These are phyloP conservation scores for Lavandula angustifolia DNA, from an alignment of 257 asterid species.

Conservation along the genomic window DNA sequence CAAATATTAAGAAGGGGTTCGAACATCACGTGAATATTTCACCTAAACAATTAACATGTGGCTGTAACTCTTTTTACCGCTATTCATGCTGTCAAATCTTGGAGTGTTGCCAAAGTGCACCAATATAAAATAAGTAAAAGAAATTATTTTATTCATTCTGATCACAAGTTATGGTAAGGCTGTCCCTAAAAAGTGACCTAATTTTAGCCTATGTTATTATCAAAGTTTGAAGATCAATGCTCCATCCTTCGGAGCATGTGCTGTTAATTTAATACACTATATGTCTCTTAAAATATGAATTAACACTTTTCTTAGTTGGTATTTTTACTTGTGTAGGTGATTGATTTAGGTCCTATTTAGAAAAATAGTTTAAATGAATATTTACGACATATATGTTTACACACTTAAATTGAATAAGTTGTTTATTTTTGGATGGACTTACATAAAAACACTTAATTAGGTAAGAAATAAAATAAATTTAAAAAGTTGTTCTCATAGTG, in stretches of 20 bases:
- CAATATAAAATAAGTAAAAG: neutral
- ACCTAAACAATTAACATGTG: conserved; percentile 35
- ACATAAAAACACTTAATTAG: too few species aligned
- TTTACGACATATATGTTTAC: too few species aligned
- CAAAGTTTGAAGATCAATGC: conserved; percentile 1
- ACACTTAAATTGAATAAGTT: too few species aligned
- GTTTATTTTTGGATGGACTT: too few species aligned
- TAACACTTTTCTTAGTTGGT: too few species aligned
- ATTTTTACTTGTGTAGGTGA: too few species aligned
- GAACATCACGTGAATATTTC: conserved; percentile 41
- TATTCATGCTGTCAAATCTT: conserved; percentile 35
- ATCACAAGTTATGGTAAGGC: conserved; percentile 29
- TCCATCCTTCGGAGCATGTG: conserved; percentile 12
- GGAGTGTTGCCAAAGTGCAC: conserved; percentile 30
- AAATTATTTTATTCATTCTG: conserved; percentile 19
- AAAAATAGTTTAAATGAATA: too few species aligned
- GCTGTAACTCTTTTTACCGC: conserved; percentile 28
- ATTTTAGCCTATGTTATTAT: conserved; percentile 10
- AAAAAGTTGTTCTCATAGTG: too few species aligned
- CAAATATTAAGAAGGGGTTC: conserved; percentile 9
- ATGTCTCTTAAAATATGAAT: too few species aligned
- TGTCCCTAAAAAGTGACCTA: conserved; percentile 30
- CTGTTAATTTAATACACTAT: neutral
- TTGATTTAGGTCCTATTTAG: too few species aligned
- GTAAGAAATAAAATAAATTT: too few species aligned